These are phyloP conservation scores for Seiridium cupressi DNA, from an alignment of 2,329 filamentous ascomycete species.

Conservation along the genomic window DNA sequence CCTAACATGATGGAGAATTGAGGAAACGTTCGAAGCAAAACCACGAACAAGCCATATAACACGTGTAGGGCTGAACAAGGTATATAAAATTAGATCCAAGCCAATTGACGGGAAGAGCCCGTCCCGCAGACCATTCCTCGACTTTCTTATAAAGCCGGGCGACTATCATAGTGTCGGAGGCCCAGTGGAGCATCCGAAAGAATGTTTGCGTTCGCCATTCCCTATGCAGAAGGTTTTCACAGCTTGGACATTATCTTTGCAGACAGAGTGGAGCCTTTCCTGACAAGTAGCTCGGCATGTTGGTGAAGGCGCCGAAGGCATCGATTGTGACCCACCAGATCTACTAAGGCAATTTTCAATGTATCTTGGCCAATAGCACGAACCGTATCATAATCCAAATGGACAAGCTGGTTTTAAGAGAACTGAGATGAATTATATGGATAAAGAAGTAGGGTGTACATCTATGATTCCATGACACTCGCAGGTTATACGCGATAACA, in stretches of 20 bases:
- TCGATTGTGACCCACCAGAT: neutral
- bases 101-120: neutral
- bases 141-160: neutral
- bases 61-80: neutral
- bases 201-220: neutral
- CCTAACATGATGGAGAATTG: neutral
- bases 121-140: neutral
- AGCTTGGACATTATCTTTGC: conserved; percentile 1
- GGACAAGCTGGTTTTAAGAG: too few species aligned
- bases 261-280: neutral
- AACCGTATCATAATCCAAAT: too few species aligned
- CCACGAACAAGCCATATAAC: neutral
- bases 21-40: neutral
- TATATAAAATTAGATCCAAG: neutral
- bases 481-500: too few species aligned
- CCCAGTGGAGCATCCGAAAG: neutral
- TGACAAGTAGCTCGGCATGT: neutral
- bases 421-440: too few species aligned
- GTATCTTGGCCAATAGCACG: neutral
- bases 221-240: neutral
- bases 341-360: neutral
- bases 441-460: too few species aligned
- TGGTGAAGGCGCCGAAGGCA: neutral
- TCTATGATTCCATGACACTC: too few species aligned
- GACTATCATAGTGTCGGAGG: neutral